Evolutionary conservation across 805 yeast genomes (phyloP), one percentile per base, ranked within the genome.

Genomic region (Saccharomycopsis malanga): DNA sequence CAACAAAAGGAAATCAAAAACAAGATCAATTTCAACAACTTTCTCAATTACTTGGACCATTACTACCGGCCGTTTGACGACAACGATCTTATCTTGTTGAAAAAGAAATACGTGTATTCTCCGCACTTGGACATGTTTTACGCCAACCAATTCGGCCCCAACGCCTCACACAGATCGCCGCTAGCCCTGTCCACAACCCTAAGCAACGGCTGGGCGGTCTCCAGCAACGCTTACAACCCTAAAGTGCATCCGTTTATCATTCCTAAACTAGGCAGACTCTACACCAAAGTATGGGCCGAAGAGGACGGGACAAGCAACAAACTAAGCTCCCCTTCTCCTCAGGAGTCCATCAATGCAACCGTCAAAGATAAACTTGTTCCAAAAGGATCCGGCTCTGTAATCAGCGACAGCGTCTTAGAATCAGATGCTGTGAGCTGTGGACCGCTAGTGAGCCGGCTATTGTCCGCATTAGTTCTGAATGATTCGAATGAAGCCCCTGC

Each of bases 11-110:
- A 89, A 58, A 89, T 89, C 17, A 65, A 87, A 2, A 91, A 87
- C 62, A 98, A 93, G 66, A 93, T 91, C 15, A 96, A 88, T 59
- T 88, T 85, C 61, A 72, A 85, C 10, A 89, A 98, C 0, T 93
- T 86, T 61, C 83, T 86, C 54, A 67, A 89, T 1, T 87, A 83
- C 55, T 74, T 88, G 32, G 98, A 93, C 61, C 85, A 89, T 25
- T 91, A 77, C 61, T 89, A 83, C 66, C 72, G 95, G 52, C 74
- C 76, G 2, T 86, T 77, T 56, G 68, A 72, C 15, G 95, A 84
- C 52, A 96, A 91, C 29, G 98, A 93, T 60, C 58, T 87, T 37
- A 78, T 80, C 46, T 78, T 88, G 55, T 65, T 91, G 46, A 77
- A 77, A 53, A 80, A 76, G 50, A 77, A 79, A 55, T 67, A 72